A percentile compares a stretch with the other conserved stretches of the same genome.
phyloP scores from a whole-genome alignment of 441 rosid genomes.

The Pelargonium cotyledonis region DNA sequence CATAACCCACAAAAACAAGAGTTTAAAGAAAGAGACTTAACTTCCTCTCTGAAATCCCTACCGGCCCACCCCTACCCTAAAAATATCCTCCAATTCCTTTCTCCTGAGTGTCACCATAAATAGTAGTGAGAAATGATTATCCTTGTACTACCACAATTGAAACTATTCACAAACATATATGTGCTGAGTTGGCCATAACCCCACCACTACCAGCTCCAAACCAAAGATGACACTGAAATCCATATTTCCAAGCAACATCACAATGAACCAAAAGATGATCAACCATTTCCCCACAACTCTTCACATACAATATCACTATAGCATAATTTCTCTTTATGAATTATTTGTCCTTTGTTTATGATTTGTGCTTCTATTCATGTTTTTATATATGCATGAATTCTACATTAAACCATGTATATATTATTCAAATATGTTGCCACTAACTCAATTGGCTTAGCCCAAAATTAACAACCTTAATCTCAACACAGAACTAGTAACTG shows the following conservation, averaged over 20 bases:
- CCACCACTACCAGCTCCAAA: neutral
- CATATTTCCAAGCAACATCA: neutral
- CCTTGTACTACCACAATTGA: neutral
- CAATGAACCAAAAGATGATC: neutral
- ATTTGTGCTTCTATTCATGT: neutral
- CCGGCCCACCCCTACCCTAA: neutral
- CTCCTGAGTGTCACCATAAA: neutral
- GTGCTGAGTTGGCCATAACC: neutral
- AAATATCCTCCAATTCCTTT: slow-evolving; percentile 4
- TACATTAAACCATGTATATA: neutral
- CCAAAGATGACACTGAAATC: neutral
- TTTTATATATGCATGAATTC: neutral
- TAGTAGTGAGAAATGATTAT: neutral
- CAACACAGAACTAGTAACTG: neutral
- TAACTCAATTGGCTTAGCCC: neutral
- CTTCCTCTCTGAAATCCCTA: neutral
- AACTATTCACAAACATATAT: neutral
- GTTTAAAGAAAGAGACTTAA: neutral
- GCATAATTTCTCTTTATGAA: slow-evolving; percentile 2
- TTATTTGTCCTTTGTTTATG: neutral
- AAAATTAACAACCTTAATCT: neutral
- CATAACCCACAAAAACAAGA: neutral
- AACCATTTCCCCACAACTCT: neutral
- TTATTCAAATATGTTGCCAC: neutral
- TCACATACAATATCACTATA: neutral